Percentiles rank a stretch among this genome's conserved stretches.
These are phyloP conservation scores for Colletotrichum tabaci DNA, from an alignment of 2,329 filamentous ascomycete species.

Conservation along the genomic window DNA sequence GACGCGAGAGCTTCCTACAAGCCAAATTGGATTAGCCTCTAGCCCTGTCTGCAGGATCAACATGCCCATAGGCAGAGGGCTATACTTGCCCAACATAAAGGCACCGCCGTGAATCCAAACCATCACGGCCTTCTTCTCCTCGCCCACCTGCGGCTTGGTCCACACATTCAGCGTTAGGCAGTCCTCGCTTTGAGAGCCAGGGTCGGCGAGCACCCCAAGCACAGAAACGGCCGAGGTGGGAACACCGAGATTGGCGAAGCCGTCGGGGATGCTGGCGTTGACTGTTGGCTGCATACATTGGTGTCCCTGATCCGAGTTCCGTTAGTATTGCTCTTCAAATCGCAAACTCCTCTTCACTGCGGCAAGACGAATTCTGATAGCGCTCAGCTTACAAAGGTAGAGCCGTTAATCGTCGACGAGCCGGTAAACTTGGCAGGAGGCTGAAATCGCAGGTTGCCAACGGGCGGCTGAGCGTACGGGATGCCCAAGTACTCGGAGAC, in stretches of 20 bases:
- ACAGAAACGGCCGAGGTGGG: constrained; percentile 13
- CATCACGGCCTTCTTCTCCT: constrained; percentile 57
- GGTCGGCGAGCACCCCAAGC: constrained; percentile 13
- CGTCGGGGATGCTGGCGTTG: constrained; percentile 42
- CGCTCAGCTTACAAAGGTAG: constrained; percentile 31
- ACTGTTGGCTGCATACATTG: constrained; percentile 34
- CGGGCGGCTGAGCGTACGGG: constrained; percentile 49
- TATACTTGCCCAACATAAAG: constrained; percentile 51
- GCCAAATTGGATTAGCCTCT: constrained; percentile 33
- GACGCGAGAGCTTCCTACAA: constrained; percentile 54
- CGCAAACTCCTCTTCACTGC: not conserved
- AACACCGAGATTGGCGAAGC: constrained; percentile 25
- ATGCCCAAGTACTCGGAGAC: constrained; percentile 54
- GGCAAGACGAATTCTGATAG: too few species aligned
- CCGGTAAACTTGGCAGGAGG: constrained; percentile 21
- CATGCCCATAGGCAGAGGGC: not conserved
- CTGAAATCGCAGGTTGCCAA: constrained; percentile 62
- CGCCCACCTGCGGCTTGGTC: constrained; percentile 53
- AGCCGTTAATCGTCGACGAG: constrained; percentile 21
- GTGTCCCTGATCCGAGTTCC: constrained; percentile 16
- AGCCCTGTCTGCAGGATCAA: too few species aligned
- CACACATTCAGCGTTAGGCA: constrained; percentile 63
- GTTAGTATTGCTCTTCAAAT: not conserved
- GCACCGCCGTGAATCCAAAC: constrained; percentile 63
- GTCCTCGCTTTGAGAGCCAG: constrained; percentile 51